Base-by-base conservation (phyloP, 2,329 filamentous ascomycete species). In the Colletotrichum navitas region DNA sequence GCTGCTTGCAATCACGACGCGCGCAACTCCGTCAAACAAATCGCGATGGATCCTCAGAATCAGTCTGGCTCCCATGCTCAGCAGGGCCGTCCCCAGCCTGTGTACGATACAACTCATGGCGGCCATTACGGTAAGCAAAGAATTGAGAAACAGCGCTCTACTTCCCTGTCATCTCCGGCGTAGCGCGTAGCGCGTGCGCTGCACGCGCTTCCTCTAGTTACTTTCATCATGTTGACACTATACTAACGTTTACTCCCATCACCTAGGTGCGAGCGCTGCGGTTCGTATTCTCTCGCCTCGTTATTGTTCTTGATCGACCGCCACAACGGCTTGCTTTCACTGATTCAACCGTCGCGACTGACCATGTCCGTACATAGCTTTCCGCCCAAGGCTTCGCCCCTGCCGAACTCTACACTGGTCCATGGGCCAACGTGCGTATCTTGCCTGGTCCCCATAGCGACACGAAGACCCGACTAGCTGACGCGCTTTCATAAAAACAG, bases 331-430 rank as follows among this genome's bases (percentile, higher is more conserved):
- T 39, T 18, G 47, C 55, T 41, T 34, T 26, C n/a, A 34, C 16
- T 29, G 21, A 58, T 39, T 66, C 66, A 26, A 18, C n/a, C 29
- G 18, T 24, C 39, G 29, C 36, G 8, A 68, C 67, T 71, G 34
- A 71, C 41, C 36, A 39, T 26, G 11, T 45, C 16, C 18, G 60
- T 81, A 96, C 18, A 63, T 81, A 96, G 93, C 92, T 98, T 76
- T 94, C 95, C 60, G 90, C 92, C 55, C 92, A 94, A 83, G 94
- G 94, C 68, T 96, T 94, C 81, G 94, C 94, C 58, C 94, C 95
- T n/a, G 92, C 94, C 56, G 95, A 98, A 81, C 89, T 97, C 68
- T 98, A 98, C 83, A 95, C 94, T 1, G 95, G 95, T 21, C 92
- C 94, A 73, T 98, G 95, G 95, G 93, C 94, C 77, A 99, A 99